Percentiles rank a stretch among this genome's conserved stretches.
phyloP scores from a whole-genome alignment of 192 early-diverging fungal genomes.

The Entomortierella parvispora region DNA sequence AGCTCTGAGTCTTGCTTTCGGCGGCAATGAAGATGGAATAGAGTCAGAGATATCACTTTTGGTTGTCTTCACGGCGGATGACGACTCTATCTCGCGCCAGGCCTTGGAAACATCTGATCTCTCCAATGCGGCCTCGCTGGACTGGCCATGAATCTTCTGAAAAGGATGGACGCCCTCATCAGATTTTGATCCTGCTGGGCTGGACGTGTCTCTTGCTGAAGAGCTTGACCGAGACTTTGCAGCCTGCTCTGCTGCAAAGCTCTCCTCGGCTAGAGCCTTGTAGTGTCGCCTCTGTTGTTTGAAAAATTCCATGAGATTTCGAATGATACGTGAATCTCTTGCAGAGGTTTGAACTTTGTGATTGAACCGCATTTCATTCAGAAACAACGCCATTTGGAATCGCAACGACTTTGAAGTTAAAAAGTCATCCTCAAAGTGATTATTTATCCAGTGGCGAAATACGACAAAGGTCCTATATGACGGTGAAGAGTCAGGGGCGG shows the following conservation, averaged over 20 bases:
- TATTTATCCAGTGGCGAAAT: conserved; percentile 63
- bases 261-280: conserved; percentile 19
- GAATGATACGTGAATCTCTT: conserved; percentile 58
- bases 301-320: conserved; percentile 55
- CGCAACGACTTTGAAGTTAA: conserved; percentile 55
- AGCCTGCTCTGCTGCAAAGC: neutral
- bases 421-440: conserved; percentile 64
- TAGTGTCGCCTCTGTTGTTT: conserved; percentile 53
- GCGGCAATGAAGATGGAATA: neutral
- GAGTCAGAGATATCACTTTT: neutral
- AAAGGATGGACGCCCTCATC: neutral
- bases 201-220: too few species aligned
- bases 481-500: too few species aligned
- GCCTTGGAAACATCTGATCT: neutral
- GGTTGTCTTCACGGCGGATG: neutral
- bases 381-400: conserved; percentile 58
- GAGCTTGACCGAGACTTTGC: too few species aligned
- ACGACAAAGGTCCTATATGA: conserved; percentile 62
- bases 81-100: neutral
- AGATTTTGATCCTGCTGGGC: too few species aligned
- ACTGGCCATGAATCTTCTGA: neutral
- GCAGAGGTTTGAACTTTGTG: conserved; percentile 48
- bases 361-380: conserved; percentile 54
- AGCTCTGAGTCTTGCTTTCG: conserved; percentile 28
- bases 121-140: neutral